Conservation (phyloP, 2,329 filamentous ascomycete species). For the Ceratocystis papillata region DNA sequence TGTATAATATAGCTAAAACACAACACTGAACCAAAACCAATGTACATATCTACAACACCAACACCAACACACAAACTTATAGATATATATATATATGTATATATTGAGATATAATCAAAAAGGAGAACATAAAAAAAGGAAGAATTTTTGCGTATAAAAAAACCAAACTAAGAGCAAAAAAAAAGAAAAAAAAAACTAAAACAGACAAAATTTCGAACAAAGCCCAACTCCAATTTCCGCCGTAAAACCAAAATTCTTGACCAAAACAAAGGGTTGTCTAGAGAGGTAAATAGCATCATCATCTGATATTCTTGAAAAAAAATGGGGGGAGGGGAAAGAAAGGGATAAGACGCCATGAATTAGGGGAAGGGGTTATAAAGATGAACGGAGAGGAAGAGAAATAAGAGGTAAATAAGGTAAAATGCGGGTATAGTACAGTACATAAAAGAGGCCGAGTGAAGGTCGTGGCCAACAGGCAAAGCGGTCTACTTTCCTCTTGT, state of each 20-base stretch:
- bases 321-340: neutral
- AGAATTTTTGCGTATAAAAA: neutral
- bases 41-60: too few species aligned
- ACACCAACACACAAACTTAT: neutral
- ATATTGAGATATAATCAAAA: neutral
- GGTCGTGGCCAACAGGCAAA: neutral
- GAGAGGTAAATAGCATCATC: neutral
- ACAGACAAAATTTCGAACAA: neutral
- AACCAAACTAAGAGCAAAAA: slow-evolving; percentile 1
- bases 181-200: neutral
- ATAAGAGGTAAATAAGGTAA: neutral
- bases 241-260: slow-evolving; percentile 7
- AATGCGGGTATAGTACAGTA: neutral
- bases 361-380: neutral
- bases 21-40: too few species aligned
- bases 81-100: neutral
- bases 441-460: neutral
- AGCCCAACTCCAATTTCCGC: slow-evolving; percentile 9
- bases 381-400: neutral
- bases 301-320: neutral
- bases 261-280: neutral
- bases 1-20: neutral
- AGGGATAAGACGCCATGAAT: neutral
- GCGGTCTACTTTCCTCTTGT: neutral
- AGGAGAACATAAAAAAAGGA: neutral